Conservation (phyloP, 805 yeast species). For the Ogataea paraovalis region DNA sequence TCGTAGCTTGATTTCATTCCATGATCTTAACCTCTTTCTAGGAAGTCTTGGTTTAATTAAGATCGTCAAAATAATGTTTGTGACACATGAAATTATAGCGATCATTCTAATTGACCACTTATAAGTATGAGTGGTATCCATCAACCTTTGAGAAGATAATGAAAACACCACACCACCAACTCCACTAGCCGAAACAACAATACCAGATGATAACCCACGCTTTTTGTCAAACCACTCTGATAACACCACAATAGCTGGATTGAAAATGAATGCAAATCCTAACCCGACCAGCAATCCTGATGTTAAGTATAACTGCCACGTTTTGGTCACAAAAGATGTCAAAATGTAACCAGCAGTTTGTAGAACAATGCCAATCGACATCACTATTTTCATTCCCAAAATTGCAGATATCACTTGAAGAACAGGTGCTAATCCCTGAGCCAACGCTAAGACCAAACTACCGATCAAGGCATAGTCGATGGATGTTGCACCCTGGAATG, state of each 20-base stretch:
- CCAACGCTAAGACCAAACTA: conserved; percentile 41
- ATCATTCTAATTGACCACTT: conserved; percentile 42
- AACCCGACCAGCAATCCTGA: conserved; percentile 53
- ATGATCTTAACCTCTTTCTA: conserved; percentile 10
- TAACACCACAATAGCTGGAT: conserved; percentile 45
- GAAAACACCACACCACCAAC: conserved; percentile 41
- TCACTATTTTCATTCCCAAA: conserved; percentile 18
- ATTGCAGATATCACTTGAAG: conserved; percentile 19
- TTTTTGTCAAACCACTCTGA: conserved; percentile 58
- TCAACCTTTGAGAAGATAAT: conserved; percentile 34
- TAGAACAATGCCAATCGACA: conserved; percentile 36
- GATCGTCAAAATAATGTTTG: conserved; percentile 36
- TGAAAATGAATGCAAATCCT: conserved; percentile 45
- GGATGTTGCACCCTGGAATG: conserved; percentile 47
- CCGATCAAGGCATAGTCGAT: conserved; percentile 59
- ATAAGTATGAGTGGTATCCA: conserved; percentile 37
- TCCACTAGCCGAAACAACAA: conserved; percentile 40
- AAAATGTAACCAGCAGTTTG: conserved; percentile 47
- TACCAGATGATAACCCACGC: conserved; percentile 40
- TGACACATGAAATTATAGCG: conserved; percentile 36
- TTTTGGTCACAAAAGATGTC: conserved; percentile 45
- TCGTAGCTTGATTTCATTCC: conserved; percentile 17
- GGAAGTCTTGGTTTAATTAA: conserved; percentile 43
- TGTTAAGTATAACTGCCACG: conserved; percentile 49
- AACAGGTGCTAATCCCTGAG: conserved; percentile 24